Percentiles rank a stretch among this genome's conserved stretches.
These are phyloP conservation scores for Tolypocladium capitatum DNA, from an alignment of 2,329 filamentous ascomycete genomes.

Conservation along the genomic window DNA sequence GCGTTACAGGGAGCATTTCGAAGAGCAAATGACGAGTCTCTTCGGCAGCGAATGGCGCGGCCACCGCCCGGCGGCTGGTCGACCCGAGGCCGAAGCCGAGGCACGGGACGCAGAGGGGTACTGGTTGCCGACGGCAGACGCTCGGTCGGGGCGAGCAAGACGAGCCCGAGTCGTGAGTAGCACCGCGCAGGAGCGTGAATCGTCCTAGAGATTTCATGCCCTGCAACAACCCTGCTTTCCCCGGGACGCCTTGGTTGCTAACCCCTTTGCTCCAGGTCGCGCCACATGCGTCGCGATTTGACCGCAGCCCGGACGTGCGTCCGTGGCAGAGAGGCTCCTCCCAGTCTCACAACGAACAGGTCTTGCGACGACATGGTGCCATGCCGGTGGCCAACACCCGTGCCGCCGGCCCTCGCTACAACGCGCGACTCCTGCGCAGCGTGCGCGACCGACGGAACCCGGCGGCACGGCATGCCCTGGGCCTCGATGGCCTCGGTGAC, in stretches of 20 bases:
- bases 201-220: not conserved
- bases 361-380: not conserved
- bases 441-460: constrained; percentile 1
- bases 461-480: constrained; percentile 2
- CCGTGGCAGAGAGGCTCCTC: not conserved
- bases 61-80: not conserved
- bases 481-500: constrained; percentile 66
- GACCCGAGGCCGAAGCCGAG: not conserved
- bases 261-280: not conserved
- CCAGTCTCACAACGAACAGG: not conserved
- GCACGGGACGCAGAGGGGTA: not conserved
- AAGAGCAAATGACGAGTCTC: constrained; percentile 1
- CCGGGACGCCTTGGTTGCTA: not conserved
- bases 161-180: constrained; percentile 2
- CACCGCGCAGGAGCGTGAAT: not conserved
- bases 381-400: not conserved
- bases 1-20: not conserved
- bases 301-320: not conserved
- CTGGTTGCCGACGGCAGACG: not conserved
- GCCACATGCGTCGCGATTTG: not conserved
- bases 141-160: not conserved
- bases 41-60: not conserved
- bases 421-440: constrained; percentile 8
- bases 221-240: too few species aligned
- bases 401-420: not conserved